Conservation (phyloP, 768 basidiomycete species). For the Strobilomyces dryophilus region DNA sequence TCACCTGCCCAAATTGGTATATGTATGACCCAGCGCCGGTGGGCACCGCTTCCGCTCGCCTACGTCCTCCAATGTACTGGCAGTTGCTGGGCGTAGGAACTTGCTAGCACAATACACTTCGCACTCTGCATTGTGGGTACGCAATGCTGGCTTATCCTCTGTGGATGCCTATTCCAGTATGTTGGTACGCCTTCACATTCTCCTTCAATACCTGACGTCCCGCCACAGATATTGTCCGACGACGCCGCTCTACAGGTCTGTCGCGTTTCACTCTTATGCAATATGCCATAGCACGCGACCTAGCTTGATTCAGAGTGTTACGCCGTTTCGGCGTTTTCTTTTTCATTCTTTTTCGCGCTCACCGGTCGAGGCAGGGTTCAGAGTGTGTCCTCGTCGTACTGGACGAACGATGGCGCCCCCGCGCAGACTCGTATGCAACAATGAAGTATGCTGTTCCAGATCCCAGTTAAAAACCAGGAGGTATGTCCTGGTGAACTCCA, state of each 20-base stretch:
- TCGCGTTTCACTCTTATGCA: slow-evolving; percentile 3
- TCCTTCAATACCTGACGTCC: neutral
- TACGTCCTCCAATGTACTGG: neutral
- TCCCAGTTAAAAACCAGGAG: slow-evolving; percentile 14
- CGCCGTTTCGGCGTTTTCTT: neutral
- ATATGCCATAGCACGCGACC: slow-evolving; percentile 1
- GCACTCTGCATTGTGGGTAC: slow-evolving; percentile 3
- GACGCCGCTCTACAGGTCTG: slow-evolving; percentile 1
- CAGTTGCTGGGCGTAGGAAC: neutral
- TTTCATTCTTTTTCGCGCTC: neutral
- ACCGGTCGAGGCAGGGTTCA: neutral
- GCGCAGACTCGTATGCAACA: neutral
- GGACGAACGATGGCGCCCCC: slow-evolving; percentile 13
- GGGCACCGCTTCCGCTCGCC: too few relatives aligned
- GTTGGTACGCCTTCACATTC: neutral
- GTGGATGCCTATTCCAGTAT: slow-evolving; percentile 8
- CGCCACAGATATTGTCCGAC: slow-evolving; percentile 21
- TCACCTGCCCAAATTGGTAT: slow-evolving; percentile 21
- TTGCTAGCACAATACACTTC: neutral
- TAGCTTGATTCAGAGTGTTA: neutral
- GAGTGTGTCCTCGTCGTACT: slow-evolving; percentile 2
- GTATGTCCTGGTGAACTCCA: slow-evolving; percentile 13
- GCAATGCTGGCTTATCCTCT: neutral
- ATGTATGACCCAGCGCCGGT: neutral
- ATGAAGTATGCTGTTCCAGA: slow-evolving; percentile 2